These are phyloP conservation scores for Vigna trinervia DNA, from an alignment of 306 rosid genomes.

Conservation along the genomic window DNA sequence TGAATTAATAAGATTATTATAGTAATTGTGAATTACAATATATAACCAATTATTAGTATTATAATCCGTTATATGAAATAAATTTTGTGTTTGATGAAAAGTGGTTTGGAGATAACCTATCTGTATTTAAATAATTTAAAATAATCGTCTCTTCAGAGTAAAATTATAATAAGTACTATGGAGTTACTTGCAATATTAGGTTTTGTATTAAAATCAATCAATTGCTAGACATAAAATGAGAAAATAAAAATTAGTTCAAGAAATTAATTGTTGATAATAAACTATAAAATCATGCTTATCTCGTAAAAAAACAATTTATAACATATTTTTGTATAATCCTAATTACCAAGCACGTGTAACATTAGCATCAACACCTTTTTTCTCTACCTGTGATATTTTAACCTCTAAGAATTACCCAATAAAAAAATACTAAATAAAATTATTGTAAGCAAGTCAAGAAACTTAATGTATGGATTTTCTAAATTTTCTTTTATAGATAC, in stretches of 20 bases:
- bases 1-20: neutral
- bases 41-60: no score
- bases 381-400: neutral
- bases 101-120: neutral
- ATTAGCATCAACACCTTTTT: neutral
- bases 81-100: neutral
- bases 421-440: neutral
- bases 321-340: neutral
- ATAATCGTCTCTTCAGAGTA: no score
- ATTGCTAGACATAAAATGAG: neutral
- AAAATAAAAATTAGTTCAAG: neutral
- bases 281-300: neutral
- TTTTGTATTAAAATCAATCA: neutral
- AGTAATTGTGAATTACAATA: neutral
- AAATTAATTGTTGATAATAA: neutral
- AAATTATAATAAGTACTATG: no score
- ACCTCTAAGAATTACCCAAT: neutral
- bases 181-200: no score
- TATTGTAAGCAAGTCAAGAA: neutral
- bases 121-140: no score
- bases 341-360: neutral
- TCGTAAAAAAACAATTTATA: neutral
- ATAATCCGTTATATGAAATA: neutral
- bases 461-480: neutral
- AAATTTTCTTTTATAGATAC: neutral